Evolutionary conservation across 2,329 filamentous ascomycete species (phyloP).

Genomic region (Penicillium sp.): DNA sequence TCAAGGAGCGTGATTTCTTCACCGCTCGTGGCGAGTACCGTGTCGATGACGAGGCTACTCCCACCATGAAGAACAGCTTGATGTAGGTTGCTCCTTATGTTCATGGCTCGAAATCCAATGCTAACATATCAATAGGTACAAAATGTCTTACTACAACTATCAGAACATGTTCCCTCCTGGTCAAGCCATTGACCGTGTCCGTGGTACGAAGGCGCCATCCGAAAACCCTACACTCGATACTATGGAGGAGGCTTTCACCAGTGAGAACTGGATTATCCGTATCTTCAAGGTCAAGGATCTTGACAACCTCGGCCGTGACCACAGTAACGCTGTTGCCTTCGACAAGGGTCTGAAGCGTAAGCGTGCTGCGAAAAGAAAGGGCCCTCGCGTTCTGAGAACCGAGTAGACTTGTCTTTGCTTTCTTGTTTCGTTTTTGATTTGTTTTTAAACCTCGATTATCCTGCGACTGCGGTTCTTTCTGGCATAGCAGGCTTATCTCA

Average conservation of each 20-base stretch:
- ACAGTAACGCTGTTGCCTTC: constrained; percentile 61
- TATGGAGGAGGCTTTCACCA: constrained; percentile 95
- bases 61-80: constrained; percentile 98
- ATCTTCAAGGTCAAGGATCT: constrained; percentile 99
- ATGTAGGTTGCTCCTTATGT: constrained; percentile 65
- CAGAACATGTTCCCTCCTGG: constrained; percentile 85
- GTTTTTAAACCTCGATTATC: constrained; percentile 12
- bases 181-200: constrained; percentile 87
- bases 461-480: constrained; percentile 4
- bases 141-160: constrained; percentile 99
- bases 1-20: constrained; percentile 96
- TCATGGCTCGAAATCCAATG: background rate
- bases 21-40: constrained; percentile 90
- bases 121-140: constrained; percentile 69
- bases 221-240: constrained; percentile 82
- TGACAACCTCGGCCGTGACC: constrained; percentile 91
- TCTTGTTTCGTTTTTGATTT: constrained; percentile 11
- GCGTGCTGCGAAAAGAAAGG: constrained; percentile 47
- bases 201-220: constrained; percentile 75
- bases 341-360: constrained; percentile 56
- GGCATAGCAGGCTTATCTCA: constrained; percentile 7
- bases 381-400: constrained; percentile 45
- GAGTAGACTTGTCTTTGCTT: constrained; percentile 31
- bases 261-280: constrained; percentile 99
- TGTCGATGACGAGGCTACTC: constrained; percentile 88